phyloP scores from a whole-genome alignment of 352 stramenopile genomes.

The Saprolegnia parasitica region DNA sequence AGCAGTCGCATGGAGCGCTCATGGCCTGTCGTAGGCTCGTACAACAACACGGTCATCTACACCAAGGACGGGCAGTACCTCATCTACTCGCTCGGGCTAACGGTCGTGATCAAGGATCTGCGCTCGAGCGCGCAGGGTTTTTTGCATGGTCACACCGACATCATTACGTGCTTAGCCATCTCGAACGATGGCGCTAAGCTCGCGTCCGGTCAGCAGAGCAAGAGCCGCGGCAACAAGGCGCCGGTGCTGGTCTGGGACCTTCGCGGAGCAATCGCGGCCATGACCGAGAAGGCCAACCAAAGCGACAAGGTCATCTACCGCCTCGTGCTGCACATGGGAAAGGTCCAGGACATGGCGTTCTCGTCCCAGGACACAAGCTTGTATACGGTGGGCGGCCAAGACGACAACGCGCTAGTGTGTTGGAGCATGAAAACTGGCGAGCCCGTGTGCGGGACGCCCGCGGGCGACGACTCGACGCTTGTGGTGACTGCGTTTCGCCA shows the following conservation, averaged over 20 bases:
- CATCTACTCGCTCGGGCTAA: constrained; percentile 82
- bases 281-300: constrained; percentile 57
- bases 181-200: constrained; percentile 88
- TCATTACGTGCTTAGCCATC: constrained; percentile 89
- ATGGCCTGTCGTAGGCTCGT: constrained; percentile 33
- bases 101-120: constrained; percentile 80
- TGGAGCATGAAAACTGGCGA: constrained; percentile 89
- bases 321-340: constrained; percentile 94
- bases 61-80: constrained; percentile 74
- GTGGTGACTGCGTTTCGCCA: constrained; percentile 84
- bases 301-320: constrained; percentile 81
- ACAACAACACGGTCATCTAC: constrained; percentile 69
- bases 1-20: neutral
- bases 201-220: constrained; percentile 87
- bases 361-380: constrained; percentile 84
- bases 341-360: constrained; percentile 92
- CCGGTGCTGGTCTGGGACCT: constrained; percentile 96
- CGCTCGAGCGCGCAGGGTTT: constrained; percentile 78
- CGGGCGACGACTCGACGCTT: constrained; percentile 89
- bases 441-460: constrained; percentile 90
- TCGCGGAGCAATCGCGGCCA: constrained; percentile 62
- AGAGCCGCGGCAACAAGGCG: constrained; percentile 91
- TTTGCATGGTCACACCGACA: constrained; percentile 89
- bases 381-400: constrained; percentile 90
- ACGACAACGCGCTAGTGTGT: constrained; percentile 96